Evolutionary conservation across 139 green algal genomes (phyloP), one percentile per base, ranked within the genome.

Genomic region (Closterium sp.): DNA sequence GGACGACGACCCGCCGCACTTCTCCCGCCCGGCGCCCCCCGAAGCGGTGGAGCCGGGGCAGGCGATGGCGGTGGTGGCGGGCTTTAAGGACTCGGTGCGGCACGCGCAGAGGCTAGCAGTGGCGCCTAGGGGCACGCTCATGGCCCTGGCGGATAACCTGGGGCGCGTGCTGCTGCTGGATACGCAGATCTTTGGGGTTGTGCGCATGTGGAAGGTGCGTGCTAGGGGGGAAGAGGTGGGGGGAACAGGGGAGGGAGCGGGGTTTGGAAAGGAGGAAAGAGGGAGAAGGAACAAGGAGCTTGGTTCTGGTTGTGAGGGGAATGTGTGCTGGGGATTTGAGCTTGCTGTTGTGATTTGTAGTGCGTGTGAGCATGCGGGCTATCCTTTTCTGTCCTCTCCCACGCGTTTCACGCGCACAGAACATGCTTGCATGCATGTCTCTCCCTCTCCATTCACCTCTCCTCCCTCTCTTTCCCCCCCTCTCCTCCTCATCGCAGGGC

Each of bases 141-240:
- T 92, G 87, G 91, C 91, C 10, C 29, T 70, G 27, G 87, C 91
- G 7, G 91, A 93, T 30, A 38, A 22, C 31, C 87, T 93, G 27
- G 91, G 91, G 30, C 91, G 91, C 32, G 88, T 93, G n/a, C 22
- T 93, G 28, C 87, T 93, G 19, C 19, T 93, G 27, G 91, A 93
- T 31, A 27, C 42, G 3, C 24, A 28, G n/a, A 27, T 62, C 27
- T 87, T 38, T 73, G 34, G 27, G 19, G 34, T 93, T 2, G 31
- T 93, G n/a, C 91, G 91, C 31, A 89, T 93, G 24, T 93, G 91
- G 91, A 93, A 93, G 87, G 91, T 91, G 42, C 28, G 86, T 89
- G 31, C 11, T 5, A 11, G 50, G 13, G 50, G 50, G 86, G 17
- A 11, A 73, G 50, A 22, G 50, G 50, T 73, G 50, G 50, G 45